Base-by-base conservation (phyloP, 2,329 filamentous ascomycete species). In the Stagonosporopsis chrysanthemi region DNA sequence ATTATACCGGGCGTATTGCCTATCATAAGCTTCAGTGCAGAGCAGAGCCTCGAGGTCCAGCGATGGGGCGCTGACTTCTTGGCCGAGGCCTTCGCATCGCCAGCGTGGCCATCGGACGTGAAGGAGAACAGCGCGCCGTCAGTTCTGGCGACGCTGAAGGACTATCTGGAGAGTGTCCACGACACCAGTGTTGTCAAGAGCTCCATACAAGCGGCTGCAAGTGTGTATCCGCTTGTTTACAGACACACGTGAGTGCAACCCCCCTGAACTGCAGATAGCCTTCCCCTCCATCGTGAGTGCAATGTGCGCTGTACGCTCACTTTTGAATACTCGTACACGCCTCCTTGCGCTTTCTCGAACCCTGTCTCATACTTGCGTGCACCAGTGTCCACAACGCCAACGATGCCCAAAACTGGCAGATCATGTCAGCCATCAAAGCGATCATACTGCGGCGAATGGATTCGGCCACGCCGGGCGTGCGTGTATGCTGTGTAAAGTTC, bases 1-100 rank as follows among this genome's bases (percentile, higher is more conserved):
- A 94, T 99, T 74, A 89, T 99, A 62, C 90, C 91, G 72, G 92
- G 92, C 44, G 92, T 98, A 62, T 81, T 98, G n/a, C 92, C 93
- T 53, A 93, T 98, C 70, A 90, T 97, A 77, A 88, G 89, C 59
- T 86, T 90, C 48, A 83, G 84, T 64, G 85, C 91, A 62, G 84
- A 86, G 43, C 69, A 74, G 41, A 69, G 64, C 60, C 79, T 97
- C 54, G 91, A 96, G 77, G 81, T 98, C 70, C 90, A 92, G 77
- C 84, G 93, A 89, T 99, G 95, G 95, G 95, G 94, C 24, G 89
- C 93, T 62, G 93, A 97, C 60, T 99, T 99, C 73, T 83, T 99
- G 40, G 92, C 94, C 54, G 95, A 99, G 81, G 92, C 93, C 2
- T 98, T 99, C 79, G 90, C 95, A 55, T 96, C 91, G 58, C 95